Percentiles rank a stretch among this genome's conserved stretches.
Conservation (phyloP, 2,329 filamentous ascomycete species). For the Anisogramma anomala region DNA sequence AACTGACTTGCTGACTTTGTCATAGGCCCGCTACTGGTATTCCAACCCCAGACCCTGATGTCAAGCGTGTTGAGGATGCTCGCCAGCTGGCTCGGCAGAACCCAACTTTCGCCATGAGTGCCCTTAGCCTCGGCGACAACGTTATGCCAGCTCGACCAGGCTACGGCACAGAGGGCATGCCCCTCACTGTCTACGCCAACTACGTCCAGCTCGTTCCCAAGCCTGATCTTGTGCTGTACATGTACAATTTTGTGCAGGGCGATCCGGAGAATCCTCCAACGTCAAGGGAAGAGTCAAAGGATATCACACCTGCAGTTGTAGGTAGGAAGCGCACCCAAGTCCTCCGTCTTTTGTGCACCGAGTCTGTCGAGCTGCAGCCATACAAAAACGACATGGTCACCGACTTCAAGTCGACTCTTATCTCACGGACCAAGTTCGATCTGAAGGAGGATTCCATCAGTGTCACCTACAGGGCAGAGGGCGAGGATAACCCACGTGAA, state of each 20-base stretch:
- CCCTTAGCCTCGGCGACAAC: neutral
- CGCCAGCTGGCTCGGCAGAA: constrained; percentile 9
- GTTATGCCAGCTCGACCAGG: constrained; percentile 15
- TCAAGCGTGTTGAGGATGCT: constrained; percentile 6
- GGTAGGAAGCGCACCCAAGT: constrained; percentile 17
- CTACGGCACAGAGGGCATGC: constrained; percentile 16
- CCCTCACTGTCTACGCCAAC: constrained; percentile 19
- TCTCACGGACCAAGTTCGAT: constrained; percentile 19
- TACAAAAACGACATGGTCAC: constrained; percentile 19
- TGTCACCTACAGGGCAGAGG: constrained; percentile 21
- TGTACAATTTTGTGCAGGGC: constrained; percentile 15
- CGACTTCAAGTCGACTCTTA: constrained; percentile 24
- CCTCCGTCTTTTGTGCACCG: constrained; percentile 18
- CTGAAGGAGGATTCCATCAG: neutral
- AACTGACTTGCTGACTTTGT: too few relatives aligned
- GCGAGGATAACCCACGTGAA: constrained; percentile 19
- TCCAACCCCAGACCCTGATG: constrained; percentile 2
- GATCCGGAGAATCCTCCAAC: neutral
- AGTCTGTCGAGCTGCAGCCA: constrained; percentile 13
- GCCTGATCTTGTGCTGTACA: constrained; percentile 15
- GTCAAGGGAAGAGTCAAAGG: neutral
- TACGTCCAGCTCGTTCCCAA: constrained; percentile 16
- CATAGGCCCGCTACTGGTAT: neutral
- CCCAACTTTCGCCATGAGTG: neutral
- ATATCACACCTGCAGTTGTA: constrained; percentile 10